These are phyloP conservation scores for Jasminum sambac DNA, from an alignment of 257 asterid genomes.

Conservation along the genomic window DNA sequence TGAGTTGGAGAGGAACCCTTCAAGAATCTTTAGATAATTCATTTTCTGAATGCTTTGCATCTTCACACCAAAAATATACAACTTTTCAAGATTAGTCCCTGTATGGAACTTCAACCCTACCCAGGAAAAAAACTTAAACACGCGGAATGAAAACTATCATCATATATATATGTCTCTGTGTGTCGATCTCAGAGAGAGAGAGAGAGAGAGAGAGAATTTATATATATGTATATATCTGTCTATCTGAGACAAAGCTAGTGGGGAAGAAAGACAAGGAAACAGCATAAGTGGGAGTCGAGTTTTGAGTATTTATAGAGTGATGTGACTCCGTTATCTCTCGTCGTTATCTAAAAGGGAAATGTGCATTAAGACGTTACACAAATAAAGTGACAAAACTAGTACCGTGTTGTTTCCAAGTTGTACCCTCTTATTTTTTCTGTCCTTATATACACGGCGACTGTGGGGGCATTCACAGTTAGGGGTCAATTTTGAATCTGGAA, in stretches of 20 bases:
- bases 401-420: not conserved
- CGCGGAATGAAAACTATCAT: too few relatives aligned
- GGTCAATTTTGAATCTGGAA: not conserved
- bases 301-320: constrained; percentile 55
- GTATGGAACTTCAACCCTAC: not conserved
- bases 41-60: too few relatives aligned
- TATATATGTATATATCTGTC: not conserved
- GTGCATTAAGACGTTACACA: not conserved
- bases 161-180: too few relatives aligned
- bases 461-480: not conserved
- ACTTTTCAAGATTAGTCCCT: not conserved
- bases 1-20: not conserved
- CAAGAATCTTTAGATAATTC: too few relatives aligned
- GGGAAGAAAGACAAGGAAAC: constrained; percentile 50
- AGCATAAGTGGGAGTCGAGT: constrained; percentile 32
- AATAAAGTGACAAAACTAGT: not conserved
- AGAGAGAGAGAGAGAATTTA: too few relatives aligned
- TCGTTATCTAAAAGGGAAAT: constrained; percentile 59
- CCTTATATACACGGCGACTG: not conserved
- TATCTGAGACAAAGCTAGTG: constrained; percentile 26
- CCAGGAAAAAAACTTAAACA: not conserved
- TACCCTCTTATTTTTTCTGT: not conserved
- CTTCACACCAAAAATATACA: not conserved
- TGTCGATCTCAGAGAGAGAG: too few relatives aligned
- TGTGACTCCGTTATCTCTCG: constrained; percentile 55